Evolutionary conservation across 2,329 filamentous ascomycete genomes (phyloP), one percentile per base, ranked within the genome.

Genomic region (Phoma sp.): DNA sequence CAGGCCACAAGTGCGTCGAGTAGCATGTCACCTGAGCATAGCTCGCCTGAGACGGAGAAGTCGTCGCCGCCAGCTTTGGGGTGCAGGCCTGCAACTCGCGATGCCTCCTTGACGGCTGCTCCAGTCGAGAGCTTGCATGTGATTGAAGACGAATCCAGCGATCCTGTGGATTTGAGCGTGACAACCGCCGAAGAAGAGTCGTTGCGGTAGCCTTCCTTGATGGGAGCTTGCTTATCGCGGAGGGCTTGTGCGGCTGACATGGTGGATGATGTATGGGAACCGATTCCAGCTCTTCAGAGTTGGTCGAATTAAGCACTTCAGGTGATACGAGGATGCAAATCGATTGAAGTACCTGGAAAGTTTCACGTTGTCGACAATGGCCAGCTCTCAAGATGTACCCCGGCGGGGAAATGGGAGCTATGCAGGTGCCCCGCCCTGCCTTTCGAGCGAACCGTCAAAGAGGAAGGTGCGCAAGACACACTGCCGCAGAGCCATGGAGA

Each of bases 11-110:
- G 71, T 0, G 78, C 78, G 52, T 81, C 79, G 10, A 81, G 74
- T 10, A 82, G 70, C 78, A 81, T 79, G 59, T 81, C 79, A 10
- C 79, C 79, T 0, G 74, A 77, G 70, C 79, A 82, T 2, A 81
- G 71, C 58, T 81, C 78, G 50, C 79, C 79, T 1, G 75, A 78
- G 44, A 82, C 74, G 2, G 65, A 55, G 8, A 75, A 72, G 32
- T 74, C 69, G 10, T 74, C 71, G 35, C 79, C 79, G 33, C 79
- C 79, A 3, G 79, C 79, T 59, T 76, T 77, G 38, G 75, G 76
- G 60, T 82, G 79, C 35, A 82, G 71, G 27, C 79, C 79, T 1
- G 79, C 79, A 40, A 79, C 67, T 48, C 72, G 67, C 29, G 75
- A 68, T 9, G 79, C 78, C 51, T 73, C 70, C 47, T 72, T 70